Conservation (phyloP, 2,329 filamentous ascomycete genomes). For the Neofusicoccum ribis region DNA sequence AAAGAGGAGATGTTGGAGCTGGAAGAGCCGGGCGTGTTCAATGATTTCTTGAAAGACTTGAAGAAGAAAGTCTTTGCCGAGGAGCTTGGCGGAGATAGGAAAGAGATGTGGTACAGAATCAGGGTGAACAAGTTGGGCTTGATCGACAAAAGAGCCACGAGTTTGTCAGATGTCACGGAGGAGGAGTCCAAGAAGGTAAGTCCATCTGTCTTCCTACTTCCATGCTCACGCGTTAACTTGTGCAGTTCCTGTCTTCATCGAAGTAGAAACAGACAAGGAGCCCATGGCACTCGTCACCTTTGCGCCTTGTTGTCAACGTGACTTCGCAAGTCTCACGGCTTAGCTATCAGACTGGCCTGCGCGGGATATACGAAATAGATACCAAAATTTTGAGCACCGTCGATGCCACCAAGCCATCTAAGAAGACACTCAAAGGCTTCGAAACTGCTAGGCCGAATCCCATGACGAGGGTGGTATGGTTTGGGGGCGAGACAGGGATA, state of each 20-base stretch:
- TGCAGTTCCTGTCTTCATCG: conserved; percentile 4
- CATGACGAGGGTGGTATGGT: too few relatives aligned
- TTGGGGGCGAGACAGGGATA: too few relatives aligned
- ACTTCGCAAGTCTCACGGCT: too few relatives aligned
- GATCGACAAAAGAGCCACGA: conserved; percentile 64
- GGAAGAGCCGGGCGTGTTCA: conserved; percentile 76
- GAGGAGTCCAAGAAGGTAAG: conserved; percentile 61
- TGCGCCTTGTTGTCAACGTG: too few relatives aligned
- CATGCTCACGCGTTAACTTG: neutral
- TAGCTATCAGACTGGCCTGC: too few relatives aligned
- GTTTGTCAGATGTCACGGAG: conserved; percentile 65
- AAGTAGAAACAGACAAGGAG: neutral
- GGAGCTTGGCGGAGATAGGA: conserved; percentile 72
- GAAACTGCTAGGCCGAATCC: too few relatives aligned
- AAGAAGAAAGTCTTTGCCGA: conserved; percentile 71
- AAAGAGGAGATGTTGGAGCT: conserved; percentile 72
- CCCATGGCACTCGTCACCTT: too few relatives aligned
- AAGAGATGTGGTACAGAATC: conserved; percentile 80
- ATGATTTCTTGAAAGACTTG: conserved; percentile 68
- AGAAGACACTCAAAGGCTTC: too few relatives aligned
- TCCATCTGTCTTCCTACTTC: neutral
- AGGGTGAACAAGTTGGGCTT: conserved; percentile 68
- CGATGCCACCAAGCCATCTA: too few relatives aligned
- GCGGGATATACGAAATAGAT: too few relatives aligned
- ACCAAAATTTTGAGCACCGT: too few relatives aligned